Conservation (phyloP, 768 basidiomycete species). For the Rhodotorula kratochvilovae region DNA sequence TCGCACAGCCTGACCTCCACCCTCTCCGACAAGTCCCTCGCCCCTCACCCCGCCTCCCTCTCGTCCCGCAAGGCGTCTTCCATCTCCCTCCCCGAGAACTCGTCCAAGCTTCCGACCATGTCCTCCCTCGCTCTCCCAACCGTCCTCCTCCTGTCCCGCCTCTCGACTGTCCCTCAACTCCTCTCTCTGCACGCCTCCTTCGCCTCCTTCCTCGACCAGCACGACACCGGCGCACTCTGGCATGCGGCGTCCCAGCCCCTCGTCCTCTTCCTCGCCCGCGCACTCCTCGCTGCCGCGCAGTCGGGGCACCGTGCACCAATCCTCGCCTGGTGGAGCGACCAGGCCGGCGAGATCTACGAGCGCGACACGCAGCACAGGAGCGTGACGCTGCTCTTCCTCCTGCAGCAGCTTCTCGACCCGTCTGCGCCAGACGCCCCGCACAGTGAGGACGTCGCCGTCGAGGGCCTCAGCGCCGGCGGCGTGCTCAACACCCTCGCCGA, state of each 20-base stretch:
- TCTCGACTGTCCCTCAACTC: slow-evolving; percentile 24
- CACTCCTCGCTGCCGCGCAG: slow-evolving; percentile 2
- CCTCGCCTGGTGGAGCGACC: slow-evolving; percentile 32
- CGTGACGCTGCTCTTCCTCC: slow-evolving; percentile 15
- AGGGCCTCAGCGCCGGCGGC: neutral
- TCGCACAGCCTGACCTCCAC: neutral
- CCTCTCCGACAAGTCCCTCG: neutral
- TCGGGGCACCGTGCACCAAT: slow-evolving; percentile 4
- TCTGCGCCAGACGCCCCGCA: neutral
- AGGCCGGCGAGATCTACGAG: slow-evolving; percentile 25
- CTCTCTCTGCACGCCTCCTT: slow-evolving; percentile 13
- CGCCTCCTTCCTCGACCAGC: slow-evolving; percentile 22
- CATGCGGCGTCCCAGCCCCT: neutral
- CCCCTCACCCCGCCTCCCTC: neutral
- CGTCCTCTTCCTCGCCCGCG: slow-evolving; percentile 22
- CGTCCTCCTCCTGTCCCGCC: slow-evolving; percentile 14
- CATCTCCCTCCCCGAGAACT: neutral
- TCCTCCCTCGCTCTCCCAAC: slow-evolving; percentile 4
- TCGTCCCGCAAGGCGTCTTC: slow-evolving; percentile 14
- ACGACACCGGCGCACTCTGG: slow-evolving; percentile 17
- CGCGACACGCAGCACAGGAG: slow-evolving; percentile 10
- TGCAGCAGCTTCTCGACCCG: slow-evolving; percentile 1
- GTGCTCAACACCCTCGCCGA: slow-evolving; percentile 8
- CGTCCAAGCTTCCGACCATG: neutral
- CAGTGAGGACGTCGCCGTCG: neutral